Base-by-base conservation (phyloP, 2,329 filamentous ascomycete species). In the Blastomyces emzantsi region DNA sequence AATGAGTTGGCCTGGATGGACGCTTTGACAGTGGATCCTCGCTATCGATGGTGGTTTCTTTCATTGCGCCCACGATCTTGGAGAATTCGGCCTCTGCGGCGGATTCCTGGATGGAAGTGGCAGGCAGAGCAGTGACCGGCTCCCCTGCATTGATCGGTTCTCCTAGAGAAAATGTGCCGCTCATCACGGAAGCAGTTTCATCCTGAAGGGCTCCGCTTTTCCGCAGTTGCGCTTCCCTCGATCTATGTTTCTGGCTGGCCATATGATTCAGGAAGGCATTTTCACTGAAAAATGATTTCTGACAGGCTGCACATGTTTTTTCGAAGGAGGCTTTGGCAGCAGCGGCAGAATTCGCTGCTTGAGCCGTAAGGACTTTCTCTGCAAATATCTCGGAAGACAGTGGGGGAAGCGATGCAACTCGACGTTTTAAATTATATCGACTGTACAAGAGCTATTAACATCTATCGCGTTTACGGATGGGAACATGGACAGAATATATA, bases 181-280 rank as follows among this genome's bases (percentile, higher is more conserved):
- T 95, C 76, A 95, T 86, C 63, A 96, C 85, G 17, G 92, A 96
- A 33, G 87, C 89, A 8, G 86, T 85, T 66, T 90, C 89, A 72
- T 92, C 89, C 5, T 73, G 71, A 6, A 66, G 67, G 84, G 83
- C 60, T 25, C 77, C 78, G 62, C 72, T 73, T 67, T 71, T 73
- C 52, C 81, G 80, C 41, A 80, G 69, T 33, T 76, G 76, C 13
- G 84, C 81, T 64, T 88, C 82, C 69, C 87, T 87, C 63, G 85
- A 80, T 76, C 87, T 90, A 77, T 99, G 94, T 77, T 96, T 96
- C 70, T 90, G 87, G 78, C 92, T 97, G 64, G 87, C 87, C 63
- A 97, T 76, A 73, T 99, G 94, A 77, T 97, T 99, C 73, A 88
- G 86, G 77, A 89, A 97, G 43, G 94, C 93, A 78, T 97, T 97